A percentile compares a stretch with the other conserved stretches of the same genome.
These are phyloP conservation scores for Phaeosphaeriaceae sp. DNA, from an alignment of 2,329 filamentous ascomycete genomes.

Conservation along the genomic window DNA sequence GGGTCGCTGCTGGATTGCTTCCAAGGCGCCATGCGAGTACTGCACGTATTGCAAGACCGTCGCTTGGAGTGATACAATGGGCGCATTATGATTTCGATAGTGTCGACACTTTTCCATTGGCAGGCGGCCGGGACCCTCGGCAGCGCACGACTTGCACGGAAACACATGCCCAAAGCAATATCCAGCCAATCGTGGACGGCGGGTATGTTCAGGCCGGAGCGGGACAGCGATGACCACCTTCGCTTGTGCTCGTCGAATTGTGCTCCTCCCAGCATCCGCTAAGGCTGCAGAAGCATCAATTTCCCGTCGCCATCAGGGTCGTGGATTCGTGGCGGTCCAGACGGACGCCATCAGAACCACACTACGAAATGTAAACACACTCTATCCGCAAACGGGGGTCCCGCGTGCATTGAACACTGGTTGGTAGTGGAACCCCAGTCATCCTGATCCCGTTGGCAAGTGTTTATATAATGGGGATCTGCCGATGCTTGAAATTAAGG, in stretches of 20 bases:
- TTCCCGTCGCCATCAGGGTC: constrained; percentile 1
- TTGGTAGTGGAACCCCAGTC: constrained; percentile 1
- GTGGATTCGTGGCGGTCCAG: constrained; percentile 15
- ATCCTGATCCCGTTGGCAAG: constrained; percentile 8
- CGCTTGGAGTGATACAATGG: not conserved
- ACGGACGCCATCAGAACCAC: constrained; percentile 13
- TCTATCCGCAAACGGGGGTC: constrained; percentile 6
- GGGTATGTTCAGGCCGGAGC: constrained; percentile 7
- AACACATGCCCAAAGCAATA: constrained; percentile 1
- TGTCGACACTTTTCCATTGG: not conserved
- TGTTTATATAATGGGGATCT: constrained; percentile 16
- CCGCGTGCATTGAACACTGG: constrained; percentile 5
- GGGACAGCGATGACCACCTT: constrained; percentile 5
- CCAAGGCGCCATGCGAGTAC: not conserved
- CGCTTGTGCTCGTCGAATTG: constrained; percentile 2
- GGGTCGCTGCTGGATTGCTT: not conserved
- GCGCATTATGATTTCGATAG: constrained; percentile 12
- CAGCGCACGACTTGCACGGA: constrained; percentile 4
- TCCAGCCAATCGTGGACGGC: constrained; percentile 4
- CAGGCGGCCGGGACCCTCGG: not conserved
- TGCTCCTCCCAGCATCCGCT: constrained; percentile 2
- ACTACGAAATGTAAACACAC: constrained; percentile 1
- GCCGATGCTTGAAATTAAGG: constrained; percentile 21
- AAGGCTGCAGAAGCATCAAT: constrained; percentile 9
- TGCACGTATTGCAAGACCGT: not conserved